These are phyloP conservation scores for Entoloma clypeatum DNA, from an alignment of 1,284 basidiomycete genomes.

Conservation along the genomic window DNA sequence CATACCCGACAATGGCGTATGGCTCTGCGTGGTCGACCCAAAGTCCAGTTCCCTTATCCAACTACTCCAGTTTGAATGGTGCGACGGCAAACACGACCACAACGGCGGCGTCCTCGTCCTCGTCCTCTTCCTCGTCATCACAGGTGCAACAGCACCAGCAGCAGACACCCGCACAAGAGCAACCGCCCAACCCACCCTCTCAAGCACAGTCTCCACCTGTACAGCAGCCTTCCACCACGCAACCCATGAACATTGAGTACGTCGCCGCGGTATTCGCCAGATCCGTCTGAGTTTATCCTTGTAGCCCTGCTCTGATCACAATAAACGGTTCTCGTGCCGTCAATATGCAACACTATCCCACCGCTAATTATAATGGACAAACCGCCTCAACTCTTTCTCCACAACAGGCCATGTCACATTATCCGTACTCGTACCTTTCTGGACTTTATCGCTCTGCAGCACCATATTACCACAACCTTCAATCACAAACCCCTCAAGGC, in stretches of 20 bases:
- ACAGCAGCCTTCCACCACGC: conserved; percentile 15
- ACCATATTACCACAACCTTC: conserved; percentile 34
- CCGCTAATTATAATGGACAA: conserved; percentile 26
- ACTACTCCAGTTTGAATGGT: conserved; percentile 71
- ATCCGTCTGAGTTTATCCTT: conserved; percentile 14
- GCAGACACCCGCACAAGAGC: conserved; percentile 13
- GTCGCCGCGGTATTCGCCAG: conserved; percentile 19
- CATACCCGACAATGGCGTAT: conserved; percentile 54
- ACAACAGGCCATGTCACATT: conserved; percentile 24
- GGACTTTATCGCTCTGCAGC: conserved; percentile 22
- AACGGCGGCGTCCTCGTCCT: too few species aligned
- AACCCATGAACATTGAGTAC: conserved; percentile 40
- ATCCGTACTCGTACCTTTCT: conserved; percentile 35
- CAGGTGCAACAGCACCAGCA: conserved; percentile 18
- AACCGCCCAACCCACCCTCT: conserved; percentile 12
- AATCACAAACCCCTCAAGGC: conserved; percentile 41
- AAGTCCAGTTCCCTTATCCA: conserved; percentile 58
- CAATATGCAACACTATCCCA: conserved; percentile 26
- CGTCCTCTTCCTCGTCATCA: conserved; percentile 21
- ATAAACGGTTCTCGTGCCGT: conserved; percentile 31
- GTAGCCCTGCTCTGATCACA: conserved; percentile 32
- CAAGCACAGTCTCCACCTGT: conserved; percentile 20
- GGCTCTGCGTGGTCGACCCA: conserved; percentile 44
- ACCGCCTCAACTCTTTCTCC: conserved; percentile 17
- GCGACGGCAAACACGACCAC: conserved; percentile 45